Conservation (phyloP, 2,329 filamentous ascomycete species). For the Trichoderma pleuroti region DNA sequence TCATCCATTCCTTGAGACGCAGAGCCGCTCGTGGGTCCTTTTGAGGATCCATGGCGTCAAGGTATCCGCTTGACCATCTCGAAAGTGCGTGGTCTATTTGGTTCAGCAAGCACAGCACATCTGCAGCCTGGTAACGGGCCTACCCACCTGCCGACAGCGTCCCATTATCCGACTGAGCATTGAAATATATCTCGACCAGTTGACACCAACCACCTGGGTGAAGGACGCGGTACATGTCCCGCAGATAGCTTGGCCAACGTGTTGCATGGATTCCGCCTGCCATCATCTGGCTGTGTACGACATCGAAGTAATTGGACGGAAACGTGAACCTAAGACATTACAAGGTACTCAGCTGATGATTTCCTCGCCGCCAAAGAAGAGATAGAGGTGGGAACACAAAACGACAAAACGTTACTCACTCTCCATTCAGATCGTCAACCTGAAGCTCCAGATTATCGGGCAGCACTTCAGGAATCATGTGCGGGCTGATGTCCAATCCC, state of each 20-base stretch:
- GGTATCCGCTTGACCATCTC: constrained; percentile 64
- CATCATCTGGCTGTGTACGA: constrained; percentile 76
- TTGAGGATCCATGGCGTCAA: constrained; percentile 56
- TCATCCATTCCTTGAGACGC: constrained; percentile 56
- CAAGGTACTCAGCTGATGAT: neutral
- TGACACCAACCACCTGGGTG: constrained; percentile 81
- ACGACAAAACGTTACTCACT: constrained; percentile 35
- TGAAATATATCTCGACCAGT: constrained; percentile 82
- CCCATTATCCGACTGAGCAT: constrained; percentile 82
- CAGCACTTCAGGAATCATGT: constrained; percentile 61
- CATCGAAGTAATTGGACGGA: constrained; percentile 67
- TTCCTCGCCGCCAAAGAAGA: neutral
- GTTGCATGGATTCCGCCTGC: constrained; percentile 66
- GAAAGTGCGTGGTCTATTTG: constrained; percentile 58
- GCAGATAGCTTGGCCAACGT: constrained; percentile 73
- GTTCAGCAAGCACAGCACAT: neutral
- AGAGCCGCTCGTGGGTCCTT: constrained; percentile 66
- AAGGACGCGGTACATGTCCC: constrained; percentile 69
- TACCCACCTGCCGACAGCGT: constrained; percentile 60
- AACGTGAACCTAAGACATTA: constrained; percentile 58
- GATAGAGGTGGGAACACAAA: neutral
- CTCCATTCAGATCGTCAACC: constrained; percentile 67
- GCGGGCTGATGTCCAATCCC: constrained; percentile 68
- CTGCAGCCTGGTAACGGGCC: neutral
- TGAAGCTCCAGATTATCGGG: constrained; percentile 68